Evolutionary conservation across 345 rosid genomes (phyloP).

Genomic region (Aquilaria sinensis): DNA sequence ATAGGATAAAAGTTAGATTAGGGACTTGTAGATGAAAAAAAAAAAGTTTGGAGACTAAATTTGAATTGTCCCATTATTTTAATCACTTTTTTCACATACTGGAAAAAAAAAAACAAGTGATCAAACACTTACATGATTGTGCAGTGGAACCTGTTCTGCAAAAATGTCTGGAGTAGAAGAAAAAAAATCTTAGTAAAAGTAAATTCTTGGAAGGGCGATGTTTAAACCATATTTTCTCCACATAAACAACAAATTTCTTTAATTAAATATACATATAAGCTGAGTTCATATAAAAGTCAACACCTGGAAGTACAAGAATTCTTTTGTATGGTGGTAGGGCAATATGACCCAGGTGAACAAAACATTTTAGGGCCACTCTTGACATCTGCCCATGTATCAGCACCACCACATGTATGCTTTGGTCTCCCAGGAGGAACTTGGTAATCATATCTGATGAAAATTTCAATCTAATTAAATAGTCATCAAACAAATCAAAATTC

Average conservation of each 20-base stretch:
- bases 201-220: conserved; percentile 9
- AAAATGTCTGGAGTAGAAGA: conserved; percentile 52
- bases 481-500: no score
- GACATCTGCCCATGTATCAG: conserved; percentile 69
- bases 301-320: conserved; percentile 80
- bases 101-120: neutral
- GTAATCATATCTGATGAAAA: conserved; percentile 71
- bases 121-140: conserved; percentile 44
- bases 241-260: neutral
- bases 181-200: conserved; percentile 18
- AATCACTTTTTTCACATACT: no score
- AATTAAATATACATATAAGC: neutral
- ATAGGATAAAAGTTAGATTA: no score
- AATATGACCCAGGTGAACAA: conserved; percentile 83
- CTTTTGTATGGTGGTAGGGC: conserved; percentile 57
- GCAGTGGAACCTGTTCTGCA: conserved; percentile 71
- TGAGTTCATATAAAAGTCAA: conserved; percentile 32
- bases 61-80: no score
- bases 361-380: conserved; percentile 52
- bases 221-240: conserved; percentile 7
- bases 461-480: neutral
- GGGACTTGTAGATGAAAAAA: no score
- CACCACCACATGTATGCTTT: conserved; percentile 79
- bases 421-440: conserved; percentile 61
- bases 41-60: no score